A percentile compares a stretch with the other conserved stretches of the same genome.
Evolutionary conservation across 495 filamentous ascomycete species (phyloP).

Genomic region (Amorphotheca resinae): DNA sequence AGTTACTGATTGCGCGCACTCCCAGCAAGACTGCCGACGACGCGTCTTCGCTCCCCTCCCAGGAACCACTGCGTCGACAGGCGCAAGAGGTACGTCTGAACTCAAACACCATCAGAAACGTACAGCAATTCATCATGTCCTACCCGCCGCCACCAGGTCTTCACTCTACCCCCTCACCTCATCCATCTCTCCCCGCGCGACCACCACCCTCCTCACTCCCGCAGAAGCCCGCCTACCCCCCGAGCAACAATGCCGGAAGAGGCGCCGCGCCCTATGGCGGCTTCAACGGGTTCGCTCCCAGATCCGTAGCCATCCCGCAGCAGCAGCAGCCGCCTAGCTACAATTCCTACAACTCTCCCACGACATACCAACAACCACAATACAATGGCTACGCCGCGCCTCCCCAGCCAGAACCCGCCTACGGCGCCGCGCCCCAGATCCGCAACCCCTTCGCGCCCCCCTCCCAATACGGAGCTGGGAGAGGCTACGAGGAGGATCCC

Average conservation of each 20-base stretch:
- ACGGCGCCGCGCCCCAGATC: constrained; percentile 41
- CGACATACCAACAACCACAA: constrained; percentile 20
- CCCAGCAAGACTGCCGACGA: too few relatives aligned
- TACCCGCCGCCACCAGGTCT: constrained; percentile 89
- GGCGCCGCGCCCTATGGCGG: constrained; percentile 18
- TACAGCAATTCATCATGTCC: constrained; percentile 81
- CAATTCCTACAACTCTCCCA: constrained; percentile 13
- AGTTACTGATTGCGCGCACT: too few relatives aligned
- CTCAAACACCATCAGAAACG: constrained; percentile 25
- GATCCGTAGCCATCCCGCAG: constrained; percentile 39
- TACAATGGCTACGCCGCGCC: constrained; percentile 27
- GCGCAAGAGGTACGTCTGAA: constrained; percentile 49
- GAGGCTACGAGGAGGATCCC: constrained; percentile 46
- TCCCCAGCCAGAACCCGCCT: constrained; percentile 23
- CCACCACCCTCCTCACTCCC: constrained; percentile 54
- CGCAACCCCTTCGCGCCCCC: constrained; percentile 69
- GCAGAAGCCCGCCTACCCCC: constrained; percentile 49
- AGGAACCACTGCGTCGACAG: constrained; percentile 11
- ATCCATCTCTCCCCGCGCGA: constrained; percentile 77
- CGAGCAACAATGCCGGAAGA: constrained; percentile 25
- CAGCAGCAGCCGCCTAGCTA: constrained; percentile 1
- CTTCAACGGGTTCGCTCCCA: constrained; percentile 42
- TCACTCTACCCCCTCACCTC: constrained; percentile 48
- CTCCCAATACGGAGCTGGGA: constrained; percentile 30
- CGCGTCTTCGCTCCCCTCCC: neutral